These are phyloP conservation scores for Diplocarpon rosae DNA, from an alignment of 2,329 filamentous ascomycete species.

Conservation along the genomic window DNA sequence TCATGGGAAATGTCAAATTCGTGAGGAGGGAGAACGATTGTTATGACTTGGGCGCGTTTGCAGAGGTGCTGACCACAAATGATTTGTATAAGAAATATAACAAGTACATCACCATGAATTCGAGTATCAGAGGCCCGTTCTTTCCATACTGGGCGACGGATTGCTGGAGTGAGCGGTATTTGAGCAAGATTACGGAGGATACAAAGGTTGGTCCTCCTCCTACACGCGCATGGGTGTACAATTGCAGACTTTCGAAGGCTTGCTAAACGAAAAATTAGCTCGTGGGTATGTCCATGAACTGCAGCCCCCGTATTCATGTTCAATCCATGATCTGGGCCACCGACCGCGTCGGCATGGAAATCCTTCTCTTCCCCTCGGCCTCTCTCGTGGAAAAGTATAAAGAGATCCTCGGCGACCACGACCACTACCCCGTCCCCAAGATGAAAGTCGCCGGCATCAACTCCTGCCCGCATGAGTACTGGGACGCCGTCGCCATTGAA, in stretches of 20 bases:
- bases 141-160: constrained; percentile 19
- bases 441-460: constrained; percentile 5
- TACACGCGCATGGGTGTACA: background rate
- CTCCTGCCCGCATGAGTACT: constrained; percentile 4
- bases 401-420: background rate
- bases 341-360: constrained; percentile 18
- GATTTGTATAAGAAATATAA: constrained; percentile 21
- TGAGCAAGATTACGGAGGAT: constrained; percentile 16
- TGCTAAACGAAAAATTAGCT: constrained; percentile 10
- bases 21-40: constrained; percentile 21
- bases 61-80: constrained; percentile 19
- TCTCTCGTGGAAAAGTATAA: constrained; percentile 1
- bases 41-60: constrained; percentile 22
- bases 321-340: constrained; percentile 25
- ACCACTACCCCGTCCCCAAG: background rate
- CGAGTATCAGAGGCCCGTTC: constrained; percentile 24
- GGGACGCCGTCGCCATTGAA: constrained; percentile 20
- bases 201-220: constrained; percentile 14
- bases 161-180: constrained; percentile 24
- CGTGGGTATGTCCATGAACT: constrained; percentile 24
- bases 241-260: background rate
- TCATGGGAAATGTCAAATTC: constrained; percentile 15
- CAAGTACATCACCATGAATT: constrained; percentile 23
- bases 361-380: constrained; percentile 17
- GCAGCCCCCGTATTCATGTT: constrained; percentile 15